Percentiles rank a stretch among this genome's conserved stretches.
These are phyloP conservation scores for Phlebiopsis flavidoalba DNA, from an alignment of 768 basidiomycete species.

Conservation along the genomic window DNA sequence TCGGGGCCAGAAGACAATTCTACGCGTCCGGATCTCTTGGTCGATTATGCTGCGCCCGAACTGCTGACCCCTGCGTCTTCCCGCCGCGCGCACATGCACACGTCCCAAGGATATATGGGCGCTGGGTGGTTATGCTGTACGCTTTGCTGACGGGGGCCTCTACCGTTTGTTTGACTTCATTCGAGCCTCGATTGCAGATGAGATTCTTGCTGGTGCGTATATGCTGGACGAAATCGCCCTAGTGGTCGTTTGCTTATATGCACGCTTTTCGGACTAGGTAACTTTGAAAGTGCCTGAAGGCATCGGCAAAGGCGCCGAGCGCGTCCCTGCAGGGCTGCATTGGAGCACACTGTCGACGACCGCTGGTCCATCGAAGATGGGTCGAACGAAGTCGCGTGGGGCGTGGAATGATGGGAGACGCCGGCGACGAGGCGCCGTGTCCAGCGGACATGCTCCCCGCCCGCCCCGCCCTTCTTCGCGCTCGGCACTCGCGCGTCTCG, in stretches of 20 bases:
- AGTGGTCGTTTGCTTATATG: slow-evolving; percentile 5
- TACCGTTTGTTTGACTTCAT: slow-evolving; percentile 53
- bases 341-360: slow-evolving; percentile 47
- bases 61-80: slow-evolving; percentile 49
- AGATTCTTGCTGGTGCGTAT: slow-evolving; percentile 74
- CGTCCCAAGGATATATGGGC: slow-evolving; percentile 97
- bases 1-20: slow-evolving; percentile 24
- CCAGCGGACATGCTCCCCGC: slow-evolving; percentile 22
- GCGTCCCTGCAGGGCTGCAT: slow-evolving; percentile 79
- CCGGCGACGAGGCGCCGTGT: slow-evolving; percentile 30
- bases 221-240: not conserved
- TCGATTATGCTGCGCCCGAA: slow-evolving; percentile 91
- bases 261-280: slow-evolving; percentile 37
- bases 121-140: slow-evolving; percentile 83
- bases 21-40: slow-evolving; percentile 71
- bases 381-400: slow-evolving; percentile 81
- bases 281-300: slow-evolving; percentile 51
- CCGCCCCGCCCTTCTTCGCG: slow-evolving; percentile 16
- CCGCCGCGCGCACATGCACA: slow-evolving; percentile 46
- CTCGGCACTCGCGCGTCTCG: not conserved
- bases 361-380: slow-evolving; percentile 81
- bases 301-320: slow-evolving; percentile 57
- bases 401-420: slow-evolving; percentile 64
- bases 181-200: slow-evolving; percentile 87
- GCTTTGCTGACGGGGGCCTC: slow-evolving; percentile 37